These are phyloP conservation scores for Agroathelia rolfsii DNA, from an alignment of 1,284 basidiomycete genomes.

Conservation along the genomic window DNA sequence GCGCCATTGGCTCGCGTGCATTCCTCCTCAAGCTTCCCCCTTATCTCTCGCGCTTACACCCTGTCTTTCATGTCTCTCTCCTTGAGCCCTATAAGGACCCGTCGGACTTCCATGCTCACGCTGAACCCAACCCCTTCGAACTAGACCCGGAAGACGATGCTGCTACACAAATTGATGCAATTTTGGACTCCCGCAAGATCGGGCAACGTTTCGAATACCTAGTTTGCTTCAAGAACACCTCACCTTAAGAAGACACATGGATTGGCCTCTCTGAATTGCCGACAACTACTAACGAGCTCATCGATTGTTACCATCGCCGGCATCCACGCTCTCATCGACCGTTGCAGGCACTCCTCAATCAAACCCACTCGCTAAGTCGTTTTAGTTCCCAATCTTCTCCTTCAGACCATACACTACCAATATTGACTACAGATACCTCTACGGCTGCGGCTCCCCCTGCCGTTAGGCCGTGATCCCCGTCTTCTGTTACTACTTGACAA, in stretches of 20 bases:
- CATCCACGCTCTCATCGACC: slow-evolving; percentile 20
- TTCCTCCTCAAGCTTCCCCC: slow-evolving; percentile 23
- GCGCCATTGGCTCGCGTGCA: slow-evolving; percentile 13
- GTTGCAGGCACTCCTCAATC: slow-evolving; percentile 10
- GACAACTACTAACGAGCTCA: slow-evolving; percentile 16
- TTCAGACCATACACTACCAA: slow-evolving; percentile 1
- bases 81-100: slow-evolving; percentile 24
- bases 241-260: slow-evolving; percentile 21
- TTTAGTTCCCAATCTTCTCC: slow-evolving; percentile 2
- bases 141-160: slow-evolving; percentile 12
- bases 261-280: slow-evolving; percentile 24
- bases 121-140: slow-evolving; percentile 14
- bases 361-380: slow-evolving; percentile 1
- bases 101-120: slow-evolving; percentile 14
- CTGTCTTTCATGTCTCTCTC: slow-evolving; percentile 31
- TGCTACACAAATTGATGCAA: slow-evolving; percentile 13
- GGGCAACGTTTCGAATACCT: slow-evolving; percentile 24
- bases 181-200: slow-evolving; percentile 19
- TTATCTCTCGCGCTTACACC: slow-evolving; percentile 22
- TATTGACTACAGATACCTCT: background rate
- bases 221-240: slow-evolving; percentile 16
- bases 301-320: slow-evolving; percentile 23
- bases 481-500: slow-evolving; percentile 8
- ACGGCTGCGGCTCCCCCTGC: slow-evolving; percentile 1
- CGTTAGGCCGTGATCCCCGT: slow-evolving; percentile 4